These are phyloP conservation scores for Caryopteris hybrid DNA, from an alignment of 305 asterid species.

Conservation along the genomic window DNA sequence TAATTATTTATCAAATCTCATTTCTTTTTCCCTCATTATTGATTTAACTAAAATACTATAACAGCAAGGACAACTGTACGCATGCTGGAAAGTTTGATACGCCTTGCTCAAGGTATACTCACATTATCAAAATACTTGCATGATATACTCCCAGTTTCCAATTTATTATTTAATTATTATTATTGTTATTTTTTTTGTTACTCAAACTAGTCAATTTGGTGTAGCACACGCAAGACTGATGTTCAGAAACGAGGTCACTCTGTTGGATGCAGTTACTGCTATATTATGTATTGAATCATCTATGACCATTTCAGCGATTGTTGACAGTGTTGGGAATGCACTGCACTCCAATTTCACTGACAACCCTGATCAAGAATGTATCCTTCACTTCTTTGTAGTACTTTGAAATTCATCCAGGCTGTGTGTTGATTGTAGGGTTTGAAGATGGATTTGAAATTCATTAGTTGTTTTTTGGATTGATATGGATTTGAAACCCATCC, in stretches of 20 bases:
- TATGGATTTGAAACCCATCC: no score
- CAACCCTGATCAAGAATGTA: constrained; percentile 96
- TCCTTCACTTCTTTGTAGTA: constrained; percentile 39
- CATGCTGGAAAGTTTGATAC: constrained; percentile 97
- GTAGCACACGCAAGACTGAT: constrained; percentile 95
- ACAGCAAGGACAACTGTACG: constrained; percentile 97
- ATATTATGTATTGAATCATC: constrained; percentile 92
- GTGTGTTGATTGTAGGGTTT: no score
- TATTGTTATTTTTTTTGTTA: neutral
- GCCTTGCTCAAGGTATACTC: constrained; percentile 98
- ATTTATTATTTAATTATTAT: no score
- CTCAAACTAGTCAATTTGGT: constrained; percentile 27
- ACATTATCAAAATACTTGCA: neutral
- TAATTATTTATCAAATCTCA: neutral
- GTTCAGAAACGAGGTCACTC: constrained; percentile 91
- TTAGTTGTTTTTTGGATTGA: no score
- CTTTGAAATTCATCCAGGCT: neutral
- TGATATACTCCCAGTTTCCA: constrained; percentile 13
- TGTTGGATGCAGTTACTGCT: constrained; percentile 87
- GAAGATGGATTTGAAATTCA: no score
- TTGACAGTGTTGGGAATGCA: constrained; percentile 89
- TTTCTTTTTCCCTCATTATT: neutral
- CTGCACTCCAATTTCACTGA: constrained; percentile 89
- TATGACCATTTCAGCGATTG: constrained; percentile 94
- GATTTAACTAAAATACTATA: constrained; percentile 18